Conservation (phyloP, 2,329 filamentous ascomycete genomes). For the Sodiomyces alkalinus region DNA sequence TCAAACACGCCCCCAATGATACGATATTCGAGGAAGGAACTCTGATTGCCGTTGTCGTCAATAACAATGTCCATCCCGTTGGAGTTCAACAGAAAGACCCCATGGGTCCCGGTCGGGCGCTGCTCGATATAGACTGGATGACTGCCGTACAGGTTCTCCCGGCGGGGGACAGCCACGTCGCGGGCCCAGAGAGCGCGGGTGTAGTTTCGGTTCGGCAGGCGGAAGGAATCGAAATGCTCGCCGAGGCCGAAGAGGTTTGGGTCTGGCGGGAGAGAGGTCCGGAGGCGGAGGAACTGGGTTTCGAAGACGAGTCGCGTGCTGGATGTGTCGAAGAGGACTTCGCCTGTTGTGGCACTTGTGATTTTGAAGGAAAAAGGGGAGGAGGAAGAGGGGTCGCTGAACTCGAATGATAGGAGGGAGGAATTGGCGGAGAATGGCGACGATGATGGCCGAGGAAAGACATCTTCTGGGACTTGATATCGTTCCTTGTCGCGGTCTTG, state of each 20-base stretch:
- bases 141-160: constrained; percentile 57
- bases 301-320: constrained; percentile 55
- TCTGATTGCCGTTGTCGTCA: constrained; percentile 26
- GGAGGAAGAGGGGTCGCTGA: too few relatives aligned
- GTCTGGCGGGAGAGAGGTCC: constrained; percentile 46
- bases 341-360: constrained; percentile 29
- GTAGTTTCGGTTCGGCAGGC: constrained; percentile 52
- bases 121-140: constrained; percentile 74
- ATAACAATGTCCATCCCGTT: constrained; percentile 32
- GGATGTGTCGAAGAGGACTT: constrained; percentile 52
- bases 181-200: constrained; percentile 15
- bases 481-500: constrained; percentile 51
- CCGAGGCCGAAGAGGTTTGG: constrained; percentile 67
- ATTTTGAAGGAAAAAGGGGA: constrained; percentile 60
- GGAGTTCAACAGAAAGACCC: constrained; percentile 61
- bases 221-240: constrained; percentile 55
- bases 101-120: constrained; percentile 54
- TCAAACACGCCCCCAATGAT: constrained; percentile 66
- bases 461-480: constrained; percentile 58
- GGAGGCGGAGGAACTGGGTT: constrained; percentile 65
- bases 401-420: too few relatives aligned
- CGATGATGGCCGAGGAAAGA: constrained; percentile 46
- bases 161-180: constrained; percentile 11
- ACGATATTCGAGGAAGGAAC: constrained; percentile 48
- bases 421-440: too few relatives aligned